A percentile compares a stretch with the other conserved stretches of the same genome.
Conservation (phyloP, 176 grass and related monocot species). For the Musa beccarii region DNA sequence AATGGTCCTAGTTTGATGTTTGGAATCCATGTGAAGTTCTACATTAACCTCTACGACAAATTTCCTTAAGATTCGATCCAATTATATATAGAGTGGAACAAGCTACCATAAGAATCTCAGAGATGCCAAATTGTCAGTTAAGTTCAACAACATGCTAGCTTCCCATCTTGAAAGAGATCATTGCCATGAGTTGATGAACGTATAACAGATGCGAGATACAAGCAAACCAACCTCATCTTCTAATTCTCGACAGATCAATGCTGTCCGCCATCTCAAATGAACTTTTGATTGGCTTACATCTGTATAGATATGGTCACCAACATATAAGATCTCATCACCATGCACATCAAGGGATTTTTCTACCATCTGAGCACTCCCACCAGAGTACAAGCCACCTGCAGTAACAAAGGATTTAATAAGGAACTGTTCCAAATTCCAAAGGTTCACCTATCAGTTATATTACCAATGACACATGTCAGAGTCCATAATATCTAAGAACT, state of each 20-base stretch:
- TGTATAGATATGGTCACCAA: conserved; percentile 94
- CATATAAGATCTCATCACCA: conserved; percentile 97
- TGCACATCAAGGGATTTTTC: conserved; percentile 85
- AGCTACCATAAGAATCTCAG: not conserved
- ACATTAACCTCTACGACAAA: no score
- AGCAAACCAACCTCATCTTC: conserved; percentile 68
- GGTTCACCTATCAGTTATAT: no score
- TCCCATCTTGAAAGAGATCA: conserved; percentile 1
- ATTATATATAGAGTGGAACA: no score
- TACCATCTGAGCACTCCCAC: conserved; percentile 93
- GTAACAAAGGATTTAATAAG: not conserved
- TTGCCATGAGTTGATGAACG: conserved; percentile 2
- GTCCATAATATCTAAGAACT: no score
- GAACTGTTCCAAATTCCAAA: not conserved
- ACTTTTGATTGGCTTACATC: conserved; percentile 98
- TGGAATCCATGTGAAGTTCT: no score
- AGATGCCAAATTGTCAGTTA: not conserved
- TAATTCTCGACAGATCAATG: conserved; percentile 85
- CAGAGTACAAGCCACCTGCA: conserved; percentile 93
- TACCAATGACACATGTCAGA: no score
- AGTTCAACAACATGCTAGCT: not conserved
- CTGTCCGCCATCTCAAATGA: conserved; percentile 95
- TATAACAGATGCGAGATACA: not conserved
- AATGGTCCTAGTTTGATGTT: no score
- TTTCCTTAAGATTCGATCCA: no score